These are phyloP conservation scores for Blastocystis sp. DNA, from an alignment of 352 stramenopile species.

Conservation along the genomic window DNA sequence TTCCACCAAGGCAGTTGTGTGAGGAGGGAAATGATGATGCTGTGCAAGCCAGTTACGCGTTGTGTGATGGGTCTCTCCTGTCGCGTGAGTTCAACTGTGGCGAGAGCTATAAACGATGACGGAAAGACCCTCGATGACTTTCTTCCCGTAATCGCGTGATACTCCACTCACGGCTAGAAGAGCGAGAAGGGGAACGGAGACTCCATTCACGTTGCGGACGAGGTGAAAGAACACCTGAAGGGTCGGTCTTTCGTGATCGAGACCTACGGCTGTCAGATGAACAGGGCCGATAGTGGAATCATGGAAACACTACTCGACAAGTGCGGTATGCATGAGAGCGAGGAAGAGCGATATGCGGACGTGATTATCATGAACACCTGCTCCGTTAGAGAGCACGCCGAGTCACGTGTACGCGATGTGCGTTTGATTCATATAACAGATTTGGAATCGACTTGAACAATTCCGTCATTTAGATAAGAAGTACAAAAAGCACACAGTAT, in stretches of 20 bases:
- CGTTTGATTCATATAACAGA: constrained; percentile 72
- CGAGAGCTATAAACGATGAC: constrained; percentile 18
- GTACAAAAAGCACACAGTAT: constrained; percentile 73
- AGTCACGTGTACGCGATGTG: constrained; percentile 76
- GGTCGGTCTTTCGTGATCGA: constrained; percentile 75
- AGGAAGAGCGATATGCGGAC: constrained; percentile 80
- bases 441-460: constrained; percentile 78
- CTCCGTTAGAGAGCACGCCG: constrained; percentile 96
- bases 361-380: constrained; percentile 97
- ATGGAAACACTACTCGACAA: constrained; percentile 86
- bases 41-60: not conserved
- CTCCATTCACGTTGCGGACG: not conserved
- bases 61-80: not conserved
- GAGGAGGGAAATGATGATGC: constrained; percentile 8
- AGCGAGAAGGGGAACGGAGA: not conserved
- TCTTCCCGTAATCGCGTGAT: not conserved
- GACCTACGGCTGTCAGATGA: constrained; percentile 99
- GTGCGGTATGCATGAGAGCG: constrained; percentile 73
- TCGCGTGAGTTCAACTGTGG: too few relatives aligned
- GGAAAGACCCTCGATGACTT: constrained; percentile 54
- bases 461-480: constrained; percentile 73
- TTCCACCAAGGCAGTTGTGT: not conserved
- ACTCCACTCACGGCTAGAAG: not conserved
- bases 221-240: constrained; percentile 2
- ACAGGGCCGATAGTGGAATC: constrained; percentile 96